Base-by-base conservation (phyloP, 257 asterid species). In the Solanum chmielewskii region DNA sequence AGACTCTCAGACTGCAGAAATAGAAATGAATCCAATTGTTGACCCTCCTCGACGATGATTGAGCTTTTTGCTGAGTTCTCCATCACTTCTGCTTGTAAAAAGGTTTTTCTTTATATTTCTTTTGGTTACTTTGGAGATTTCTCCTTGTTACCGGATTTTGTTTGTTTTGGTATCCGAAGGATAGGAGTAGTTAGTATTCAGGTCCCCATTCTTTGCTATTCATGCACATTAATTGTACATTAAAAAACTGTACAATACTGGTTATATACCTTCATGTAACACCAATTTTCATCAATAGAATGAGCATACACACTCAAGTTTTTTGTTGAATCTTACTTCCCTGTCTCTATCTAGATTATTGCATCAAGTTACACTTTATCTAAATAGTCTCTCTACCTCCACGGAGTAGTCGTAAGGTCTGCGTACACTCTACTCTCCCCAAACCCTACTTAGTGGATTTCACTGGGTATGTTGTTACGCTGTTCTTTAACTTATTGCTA, bases 21-120 rank as follows among this genome's bases (percentile, higher is more conserved):
- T 94, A 60, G 99, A 94, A 93, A 93, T 95, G 96, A 93, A 90
- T 92, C 91, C 88, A 14, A 89, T 88, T 75, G 92, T 89, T 75
- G 91, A 91, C 88, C 81, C 86, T 86, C 90, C 92, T 27, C 92
- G 77, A 88, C 89, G 92, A 88, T 89, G 88, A 91, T 86, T 68
- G 83, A 41, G 39, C 21, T 10, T 85, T 52, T 74, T 66, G 20
- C 60, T 83, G 12, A 42, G 52, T 73, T 82, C 45, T 20, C 70
- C 31, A 20, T 49, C 45, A 20, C 68, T 49, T 81, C 20, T 81
- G 29, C 89, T 86, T 89, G 89, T 89, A 85, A 41, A 85, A 89
- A 49, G 84, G 23, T 56, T 56, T 69, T 45, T 59, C 78, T 45
- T 87, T 29, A 21, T 56, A 88, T 90, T 88, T 83, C 88, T 83